Evolutionary conservation across 768 basidiomycete species (phyloP).

Genomic region (Crepidotus variabilis): DNA sequence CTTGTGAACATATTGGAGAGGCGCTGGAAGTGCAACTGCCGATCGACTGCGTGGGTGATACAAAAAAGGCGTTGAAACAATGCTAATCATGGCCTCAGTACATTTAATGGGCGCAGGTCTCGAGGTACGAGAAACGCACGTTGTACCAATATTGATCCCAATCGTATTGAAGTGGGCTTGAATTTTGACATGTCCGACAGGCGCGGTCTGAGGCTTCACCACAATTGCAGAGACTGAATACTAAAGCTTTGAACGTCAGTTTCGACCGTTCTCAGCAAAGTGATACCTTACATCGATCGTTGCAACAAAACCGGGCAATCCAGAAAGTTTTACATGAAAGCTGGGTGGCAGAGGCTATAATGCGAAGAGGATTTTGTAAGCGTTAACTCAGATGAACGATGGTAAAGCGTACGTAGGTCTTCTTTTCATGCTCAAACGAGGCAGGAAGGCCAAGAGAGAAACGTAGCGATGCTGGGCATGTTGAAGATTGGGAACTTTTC

Average conservation of each 20-base stretch:
- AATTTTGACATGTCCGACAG: conserved; percentile 45
- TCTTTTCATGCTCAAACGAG: conserved; percentile 51
- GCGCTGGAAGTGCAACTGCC: conserved; percentile 43
- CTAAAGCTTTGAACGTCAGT: conserved; percentile 19
- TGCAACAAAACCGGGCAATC: conserved; percentile 70
- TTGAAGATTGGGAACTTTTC: conserved; percentile 35
- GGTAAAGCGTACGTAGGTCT: conserved; percentile 50
- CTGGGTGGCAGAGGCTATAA: conserved; percentile 66
- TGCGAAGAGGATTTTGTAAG: neutral
- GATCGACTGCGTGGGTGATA: conserved; percentile 69
- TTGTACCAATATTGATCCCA: conserved; percentile 46
- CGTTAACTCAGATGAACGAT: neutral
- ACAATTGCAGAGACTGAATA: conserved; percentile 57
- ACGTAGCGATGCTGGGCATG: conserved; percentile 49
- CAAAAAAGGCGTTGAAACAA: conserved; percentile 55
- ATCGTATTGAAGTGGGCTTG: conserved; percentile 30
- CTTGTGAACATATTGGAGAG: conserved; percentile 28
- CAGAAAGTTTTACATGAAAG: conserved; percentile 62
- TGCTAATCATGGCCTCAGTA: conserved; percentile 29
- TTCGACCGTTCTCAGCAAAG: neutral
- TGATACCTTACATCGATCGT: conserved; percentile 43
- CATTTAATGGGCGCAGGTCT: conserved; percentile 5
- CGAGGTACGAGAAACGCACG: conserved; percentile 33
- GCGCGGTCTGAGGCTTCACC: conserved; percentile 42
- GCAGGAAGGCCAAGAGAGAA: conserved; percentile 59